Base-by-base conservation (phyloP, 1,284 basidiomycete species). In the Coniferiporia sulphurascens region DNA sequence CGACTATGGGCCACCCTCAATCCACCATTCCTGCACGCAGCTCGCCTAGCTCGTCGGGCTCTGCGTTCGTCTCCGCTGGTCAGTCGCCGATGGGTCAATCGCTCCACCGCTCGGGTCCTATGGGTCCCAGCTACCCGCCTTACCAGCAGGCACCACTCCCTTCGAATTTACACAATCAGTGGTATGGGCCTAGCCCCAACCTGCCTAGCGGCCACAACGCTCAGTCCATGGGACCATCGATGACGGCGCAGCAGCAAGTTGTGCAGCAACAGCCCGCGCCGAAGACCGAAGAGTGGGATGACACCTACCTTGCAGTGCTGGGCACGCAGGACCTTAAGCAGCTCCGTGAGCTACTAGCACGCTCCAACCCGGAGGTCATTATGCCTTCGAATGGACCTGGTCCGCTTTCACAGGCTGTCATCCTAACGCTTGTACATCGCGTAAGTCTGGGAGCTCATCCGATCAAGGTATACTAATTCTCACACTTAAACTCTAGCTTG, bases 381-480 rank as follows among this genome's bases (percentile, higher is more conserved):
- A 87, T 91, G 84, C 89, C 89, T 48, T 68, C 87, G 65, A 87
- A 82, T 66, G 83, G 84, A 22, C 74, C 80, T 43, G 75, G 80
- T 48, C 83, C 88, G 21, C 76, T 92, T 50, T 91, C 89, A 35
- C 89, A 91, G 68, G 88, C 89, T 43, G 89, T 92, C 55, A 79
- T 91, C 64, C 75, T 92, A 66, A 90, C 89, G 34, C 79, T 91
- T 64, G 82, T 91, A 62, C 88, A 90, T 69, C 78, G 89, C 59
- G 88, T 91, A 75, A 64, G 87, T 76, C 17, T 19, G 19, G 8
- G 9, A 49, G 27, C n/a, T n/a, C 35, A 38, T 56, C 59, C 32
- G 51, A 13, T 56, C 32, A 17, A 51, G 61, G 9, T 17, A 58
- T 46, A 46, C 19, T 2, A 48, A 48, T 34, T 55, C 34, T 59